Conservation (phyloP, 495 filamentous ascomycete species). For the Evansstolkia leycettana region DNA sequence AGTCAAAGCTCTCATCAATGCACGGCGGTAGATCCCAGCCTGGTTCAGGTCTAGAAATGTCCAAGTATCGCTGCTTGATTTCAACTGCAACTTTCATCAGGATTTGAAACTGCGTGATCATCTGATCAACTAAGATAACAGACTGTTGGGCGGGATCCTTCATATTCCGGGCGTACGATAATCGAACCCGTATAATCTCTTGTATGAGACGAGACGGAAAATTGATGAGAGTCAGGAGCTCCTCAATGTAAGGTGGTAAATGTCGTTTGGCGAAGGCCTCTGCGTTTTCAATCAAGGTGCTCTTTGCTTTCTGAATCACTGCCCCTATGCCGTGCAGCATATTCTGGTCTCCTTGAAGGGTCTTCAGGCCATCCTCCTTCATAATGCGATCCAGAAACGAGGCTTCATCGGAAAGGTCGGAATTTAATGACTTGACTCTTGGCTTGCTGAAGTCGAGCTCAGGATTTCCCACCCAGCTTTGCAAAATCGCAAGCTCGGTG, state of each 20-base stretch:
- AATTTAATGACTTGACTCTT: conserved; percentile 29
- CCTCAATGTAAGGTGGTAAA: conserved; percentile 92
- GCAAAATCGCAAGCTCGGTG: conserved; percentile 78
- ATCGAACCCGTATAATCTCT: conserved; percentile 86
- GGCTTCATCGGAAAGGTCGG: conserved; percentile 70
- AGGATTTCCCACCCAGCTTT: conserved; percentile 92
- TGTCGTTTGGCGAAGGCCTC: conserved; percentile 79
- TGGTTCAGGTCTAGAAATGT: conserved; percentile 72
- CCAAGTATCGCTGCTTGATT: conserved; percentile 81
- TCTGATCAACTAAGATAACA: conserved; percentile 84
- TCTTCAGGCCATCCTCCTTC: conserved; percentile 91
- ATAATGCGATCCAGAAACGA: conserved; percentile 96
- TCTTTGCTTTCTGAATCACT: conserved; percentile 88
- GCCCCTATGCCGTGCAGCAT: conserved; percentile 72
- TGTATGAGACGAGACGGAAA: conserved; percentile 93
- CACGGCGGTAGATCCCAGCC: conserved; percentile 94
- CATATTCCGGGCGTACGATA: conserved; percentile 90
- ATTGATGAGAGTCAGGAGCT: conserved; percentile 88
- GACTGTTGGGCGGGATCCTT: conserved; percentile 79
- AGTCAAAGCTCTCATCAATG: conserved; percentile 92
- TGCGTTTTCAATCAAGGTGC: conserved; percentile 77
- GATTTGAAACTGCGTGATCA: conserved; percentile 94
- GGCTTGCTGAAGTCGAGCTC: conserved; percentile 78
- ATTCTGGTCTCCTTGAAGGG: conserved; percentile 68
- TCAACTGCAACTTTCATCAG: conserved; percentile 79